phyloP scores from a whole-genome alignment of 768 basidiomycete species.

The Suillus tomentosus region DNA sequence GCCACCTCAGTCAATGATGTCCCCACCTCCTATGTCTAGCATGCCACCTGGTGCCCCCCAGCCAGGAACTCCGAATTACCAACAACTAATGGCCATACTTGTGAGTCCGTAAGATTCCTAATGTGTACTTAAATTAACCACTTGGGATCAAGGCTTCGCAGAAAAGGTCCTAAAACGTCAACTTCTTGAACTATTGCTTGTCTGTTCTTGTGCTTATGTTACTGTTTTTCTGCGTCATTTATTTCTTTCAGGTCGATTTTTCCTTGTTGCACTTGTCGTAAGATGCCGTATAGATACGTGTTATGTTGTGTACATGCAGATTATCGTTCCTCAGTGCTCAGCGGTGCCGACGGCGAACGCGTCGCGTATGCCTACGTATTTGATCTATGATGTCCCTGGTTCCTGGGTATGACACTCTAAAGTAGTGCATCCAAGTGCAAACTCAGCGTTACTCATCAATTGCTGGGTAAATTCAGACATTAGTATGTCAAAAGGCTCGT shows the following conservation, averaged over 20 bases:
- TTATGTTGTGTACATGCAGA: constrained; percentile 10
- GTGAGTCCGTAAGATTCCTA: constrained; percentile 40
- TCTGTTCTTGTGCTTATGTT: constrained; percentile 6
- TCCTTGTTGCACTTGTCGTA: constrained; percentile 7
- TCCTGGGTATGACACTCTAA: constrained; percentile 3
- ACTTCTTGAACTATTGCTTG: constrained; percentile 2
- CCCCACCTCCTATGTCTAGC: constrained; percentile 43
- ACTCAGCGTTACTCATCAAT: background rate
- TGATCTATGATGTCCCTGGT: background rate
- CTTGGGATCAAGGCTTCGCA: constrained; percentile 25
- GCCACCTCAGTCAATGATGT: constrained; percentile 46
- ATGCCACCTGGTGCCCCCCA: constrained; percentile 43
- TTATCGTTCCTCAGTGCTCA: background rate
- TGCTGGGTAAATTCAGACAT: background rate
- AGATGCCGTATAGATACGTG: constrained; percentile 8
- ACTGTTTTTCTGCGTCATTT: constrained; percentile 2
- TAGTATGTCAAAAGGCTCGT: background rate
- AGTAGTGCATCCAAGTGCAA: constrained; percentile 4
- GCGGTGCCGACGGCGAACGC: background rate
- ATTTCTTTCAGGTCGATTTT: constrained; percentile 8
- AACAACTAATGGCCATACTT: constrained; percentile 70
- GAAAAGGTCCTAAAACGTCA: constrained; percentile 25
- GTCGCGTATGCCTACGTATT: background rate
- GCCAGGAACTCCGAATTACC: constrained; percentile 49
- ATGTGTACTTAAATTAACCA: constrained; percentile 1